These are phyloP conservation scores for Linderniella brevidens DNA, from an alignment of 257 asterid genomes.

Conservation along the genomic window DNA sequence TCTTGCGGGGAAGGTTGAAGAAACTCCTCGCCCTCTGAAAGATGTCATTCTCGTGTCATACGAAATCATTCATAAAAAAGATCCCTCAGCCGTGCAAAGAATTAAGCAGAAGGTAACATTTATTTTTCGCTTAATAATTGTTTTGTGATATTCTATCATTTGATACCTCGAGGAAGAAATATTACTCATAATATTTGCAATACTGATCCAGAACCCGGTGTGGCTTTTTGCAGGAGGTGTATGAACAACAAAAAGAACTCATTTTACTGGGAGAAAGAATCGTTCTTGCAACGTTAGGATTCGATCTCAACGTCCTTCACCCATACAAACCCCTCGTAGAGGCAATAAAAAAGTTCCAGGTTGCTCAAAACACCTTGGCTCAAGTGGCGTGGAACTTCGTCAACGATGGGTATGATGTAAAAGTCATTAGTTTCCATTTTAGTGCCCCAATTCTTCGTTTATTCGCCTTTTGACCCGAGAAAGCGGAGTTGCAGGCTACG, in stretches of 20 bases:
- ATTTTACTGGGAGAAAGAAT: slow-evolving; percentile 72
- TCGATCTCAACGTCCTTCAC: slow-evolving; percentile 69
- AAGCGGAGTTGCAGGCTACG: slow-evolving; percentile 83
- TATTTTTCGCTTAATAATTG: slow-evolving; percentile 6
- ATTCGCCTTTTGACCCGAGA: slow-evolving; percentile 53
- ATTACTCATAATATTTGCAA: not conserved
- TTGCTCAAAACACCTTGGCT: slow-evolving; percentile 83
- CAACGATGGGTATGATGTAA: slow-evolving; percentile 78
- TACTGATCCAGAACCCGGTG: not conserved
- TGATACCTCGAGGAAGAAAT: too few relatives aligned
- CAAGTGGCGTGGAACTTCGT: slow-evolving; percentile 99
- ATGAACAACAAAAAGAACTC: slow-evolving; percentile 83
- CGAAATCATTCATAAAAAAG: slow-evolving; percentile 80
- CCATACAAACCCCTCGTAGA: slow-evolving; percentile 95
- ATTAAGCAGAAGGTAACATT: slow-evolving; percentile 73
- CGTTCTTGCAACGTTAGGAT: slow-evolving; percentile 83
- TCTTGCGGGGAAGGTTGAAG: slow-evolving; percentile 99
- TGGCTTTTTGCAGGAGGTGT: slow-evolving; percentile 56
- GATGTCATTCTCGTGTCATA: slow-evolving; percentile 85
- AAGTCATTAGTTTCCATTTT: slow-evolving; percentile 11
- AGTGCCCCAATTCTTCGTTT: slow-evolving; percentile 24
- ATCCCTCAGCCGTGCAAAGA: slow-evolving; percentile 55
- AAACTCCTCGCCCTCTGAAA: slow-evolving; percentile 91
- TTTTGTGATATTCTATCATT: not conserved
- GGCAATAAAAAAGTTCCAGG: slow-evolving; percentile 81